Evolutionary conservation across 2,329 filamentous ascomycete genomes (phyloP).

Genomic region (Clonostachys byssicola): DNA sequence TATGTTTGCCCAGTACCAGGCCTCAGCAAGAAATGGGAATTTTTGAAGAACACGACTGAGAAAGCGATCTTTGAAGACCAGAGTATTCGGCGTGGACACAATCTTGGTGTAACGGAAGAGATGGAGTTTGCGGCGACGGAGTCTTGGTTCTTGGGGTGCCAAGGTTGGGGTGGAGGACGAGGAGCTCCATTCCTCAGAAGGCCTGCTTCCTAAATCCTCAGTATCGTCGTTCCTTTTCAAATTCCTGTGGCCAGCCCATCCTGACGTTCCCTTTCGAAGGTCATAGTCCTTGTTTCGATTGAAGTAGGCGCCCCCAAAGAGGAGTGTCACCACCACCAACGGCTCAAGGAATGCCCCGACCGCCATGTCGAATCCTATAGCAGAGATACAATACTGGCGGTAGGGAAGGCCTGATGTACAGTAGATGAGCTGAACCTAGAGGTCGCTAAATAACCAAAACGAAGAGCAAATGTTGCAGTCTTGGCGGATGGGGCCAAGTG

Average conservation of each 20-base stretch:
- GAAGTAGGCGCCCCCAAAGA: conserved; percentile 38
- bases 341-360: conserved; percentile 35
- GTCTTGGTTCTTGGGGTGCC: conserved; percentile 15
- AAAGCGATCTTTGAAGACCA: conserved; percentile 21
- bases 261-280: conserved; percentile 13
- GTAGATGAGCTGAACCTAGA: background rate
- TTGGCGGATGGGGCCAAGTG: too few species aligned
- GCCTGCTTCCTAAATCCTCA: background rate
- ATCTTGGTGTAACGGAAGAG: conserved; percentile 21
- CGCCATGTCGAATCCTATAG: conserved; percentile 19
- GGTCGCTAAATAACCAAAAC: background rate
- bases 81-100: conserved; percentile 23
- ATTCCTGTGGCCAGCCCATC: conserved; percentile 9
- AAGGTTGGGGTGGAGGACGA: conserved; percentile 15
- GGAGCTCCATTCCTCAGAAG: conserved; percentile 10
- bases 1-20: conserved; percentile 73
- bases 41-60: conserved; percentile 11
- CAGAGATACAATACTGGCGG: too few species aligned
- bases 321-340: conserved; percentile 32
- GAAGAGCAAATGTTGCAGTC: background rate
- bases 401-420: background rate
- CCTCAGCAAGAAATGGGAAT: conserved; percentile 70
- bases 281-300: conserved; percentile 33
- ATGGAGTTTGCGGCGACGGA: conserved; percentile 25
- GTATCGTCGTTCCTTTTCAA: conserved; percentile 22